Percentiles rank a stretch among this genome's conserved stretches.
phyloP scores from a whole-genome alignment of 2,329 filamentous ascomycete species.

The Phialocephala subalpina region DNA sequence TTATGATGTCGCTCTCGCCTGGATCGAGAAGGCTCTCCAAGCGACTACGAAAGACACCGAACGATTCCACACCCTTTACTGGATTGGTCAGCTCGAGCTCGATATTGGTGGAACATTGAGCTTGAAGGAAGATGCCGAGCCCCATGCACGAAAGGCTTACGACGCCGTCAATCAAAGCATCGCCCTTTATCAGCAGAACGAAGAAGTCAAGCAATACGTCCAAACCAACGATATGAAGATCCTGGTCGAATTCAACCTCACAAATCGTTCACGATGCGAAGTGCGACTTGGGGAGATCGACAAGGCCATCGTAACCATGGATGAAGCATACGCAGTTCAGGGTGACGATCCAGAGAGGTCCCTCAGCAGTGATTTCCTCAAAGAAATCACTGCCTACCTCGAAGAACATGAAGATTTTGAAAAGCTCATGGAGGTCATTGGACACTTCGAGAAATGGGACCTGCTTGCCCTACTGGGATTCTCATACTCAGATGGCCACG shows the following conservation, averaged over 20 bases:
- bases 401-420: neutral
- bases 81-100: neutral
- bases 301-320: slow-evolving; percentile 3
- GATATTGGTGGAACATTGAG: neutral
- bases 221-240: neutral
- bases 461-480: neutral
- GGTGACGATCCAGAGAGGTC: neutral
- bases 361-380: neutral
- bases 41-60: neutral
- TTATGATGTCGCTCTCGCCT: neutral
- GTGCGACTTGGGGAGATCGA: slow-evolving; percentile 1
- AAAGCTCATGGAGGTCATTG: neutral
- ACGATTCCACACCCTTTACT: neutral
- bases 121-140: neutral
- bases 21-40: neutral
- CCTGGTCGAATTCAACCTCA: neutral
- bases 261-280: neutral
- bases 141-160: neutral
- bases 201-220: neutral
- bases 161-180: neutral
- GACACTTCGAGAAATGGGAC: neutral
- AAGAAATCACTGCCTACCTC: neutral
- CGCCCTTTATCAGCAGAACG: neutral
- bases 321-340: neutral
- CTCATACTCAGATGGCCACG: neutral